Conservation (phyloP, 2,329 filamentous ascomycete genomes). For the Rhinocladiella mackenziei region DNA sequence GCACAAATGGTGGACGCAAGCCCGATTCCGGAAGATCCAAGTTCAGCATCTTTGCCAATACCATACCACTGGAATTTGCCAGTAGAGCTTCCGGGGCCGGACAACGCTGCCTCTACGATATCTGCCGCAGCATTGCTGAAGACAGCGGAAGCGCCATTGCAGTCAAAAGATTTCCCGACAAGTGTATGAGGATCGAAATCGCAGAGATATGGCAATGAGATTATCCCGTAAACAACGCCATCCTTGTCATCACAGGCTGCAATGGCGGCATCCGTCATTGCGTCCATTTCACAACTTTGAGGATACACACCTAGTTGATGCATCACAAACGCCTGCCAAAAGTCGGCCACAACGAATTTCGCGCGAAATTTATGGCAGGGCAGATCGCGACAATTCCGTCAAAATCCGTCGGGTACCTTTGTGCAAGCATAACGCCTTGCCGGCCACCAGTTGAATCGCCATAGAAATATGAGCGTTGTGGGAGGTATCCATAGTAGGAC, state of each 20-base stretch:
- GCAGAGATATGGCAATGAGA: background rate
- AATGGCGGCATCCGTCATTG: background rate
- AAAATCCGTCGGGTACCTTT: conserved; percentile 26
- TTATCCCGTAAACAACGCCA: background rate
- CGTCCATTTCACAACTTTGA: background rate
- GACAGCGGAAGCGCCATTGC: background rate
- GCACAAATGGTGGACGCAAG: no score
- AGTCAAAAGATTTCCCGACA: background rate
- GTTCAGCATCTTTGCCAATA: no score
- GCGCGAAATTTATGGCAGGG: no score
- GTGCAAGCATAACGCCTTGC: conserved; percentile 52
- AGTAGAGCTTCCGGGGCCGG: background rate
- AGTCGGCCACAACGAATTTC: background rate
- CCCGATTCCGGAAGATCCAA: no score
- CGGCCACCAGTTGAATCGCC: conserved; percentile 60
- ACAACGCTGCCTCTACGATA: background rate
- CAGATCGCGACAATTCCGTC: conserved; percentile 33
- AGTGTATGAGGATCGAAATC: background rate
- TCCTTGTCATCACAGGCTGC: background rate
- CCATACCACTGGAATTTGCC: no score
- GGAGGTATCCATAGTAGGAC: conserved; percentile 14
- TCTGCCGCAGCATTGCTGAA: background rate
- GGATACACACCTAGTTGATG: background rate
- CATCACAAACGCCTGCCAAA: background rate
- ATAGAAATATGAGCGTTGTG: conserved; percentile 45